Base-by-base conservation (phyloP, 768 basidiomycete species). In the Boletus barrowsii region DNA sequence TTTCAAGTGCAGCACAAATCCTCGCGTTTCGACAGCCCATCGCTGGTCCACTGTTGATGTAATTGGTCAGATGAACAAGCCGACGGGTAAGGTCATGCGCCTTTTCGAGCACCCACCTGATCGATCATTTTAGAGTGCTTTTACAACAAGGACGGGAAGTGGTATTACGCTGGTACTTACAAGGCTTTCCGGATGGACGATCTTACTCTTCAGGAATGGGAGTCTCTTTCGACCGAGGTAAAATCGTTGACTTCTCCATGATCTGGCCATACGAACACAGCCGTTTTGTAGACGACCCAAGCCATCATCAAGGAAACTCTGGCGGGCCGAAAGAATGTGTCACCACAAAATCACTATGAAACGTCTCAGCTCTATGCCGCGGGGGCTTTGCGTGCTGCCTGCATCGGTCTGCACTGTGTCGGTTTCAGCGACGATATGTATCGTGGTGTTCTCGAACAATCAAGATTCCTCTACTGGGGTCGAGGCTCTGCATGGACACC, bases 111-210 rank as follows among this genome's bases (percentile, higher is more conserved):
- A n/a, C n/a, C 17, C 22, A 22, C n/a, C 54, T 60, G 30, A 59
- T 42, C 2, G 35, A 14, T 33, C 22, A 14, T 22, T 30, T 13
- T 53, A 89, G 89, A 91, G 64, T 91, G 87, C 58, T 91, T 91
- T 68, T 91, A 83, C 61, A 86, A 84, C 68, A 89, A 84, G 66
- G 87, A 89, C 51, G 86, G 85, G 9, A 80, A 82, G 55, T 91
- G 87, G 87, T 91, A 90, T 66, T 91, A 91, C 56, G 88, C 89
- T 13, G 89, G 89, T n/a, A 77, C 81, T 4, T 91, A 91, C 70
- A 81, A 78, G 50, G 80, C 79, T 1, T 83, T 91, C 65, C 72
- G 76, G 49, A 76, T 91, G 46, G 83, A 83, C 26, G 81, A 87
- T 53, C 72, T 91, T 14, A 82, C 82, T 0, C 70, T 75, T 9